phyloP scores from a whole-genome alignment of 495 filamentous ascomycete genomes.

The Penicillium alfredii region DNA sequence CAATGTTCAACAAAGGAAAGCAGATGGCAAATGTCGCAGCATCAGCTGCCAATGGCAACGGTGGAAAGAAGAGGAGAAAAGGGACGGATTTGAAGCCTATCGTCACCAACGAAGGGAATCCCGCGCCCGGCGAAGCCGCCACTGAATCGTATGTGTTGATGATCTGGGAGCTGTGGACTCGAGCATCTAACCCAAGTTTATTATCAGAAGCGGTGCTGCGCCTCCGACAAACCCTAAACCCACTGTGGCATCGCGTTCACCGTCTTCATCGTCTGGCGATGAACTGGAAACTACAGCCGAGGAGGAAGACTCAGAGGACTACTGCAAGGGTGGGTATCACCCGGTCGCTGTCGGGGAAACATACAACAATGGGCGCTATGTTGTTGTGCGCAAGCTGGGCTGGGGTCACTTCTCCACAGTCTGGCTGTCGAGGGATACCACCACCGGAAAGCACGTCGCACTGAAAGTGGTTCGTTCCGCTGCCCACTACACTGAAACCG shows the following conservation, averaged over 20 bases:
- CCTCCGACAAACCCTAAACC: constrained; percentile 23
- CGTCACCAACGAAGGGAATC: constrained; percentile 68
- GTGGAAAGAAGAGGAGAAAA: constrained; percentile 78
- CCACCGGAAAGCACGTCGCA: constrained; percentile 87
- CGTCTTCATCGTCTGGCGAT: constrained; percentile 78
- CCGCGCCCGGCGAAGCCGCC: constrained; percentile 26
- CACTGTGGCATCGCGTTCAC: constrained; percentile 61
- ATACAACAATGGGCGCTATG: constrained; percentile 97
- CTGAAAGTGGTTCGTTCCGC: constrained; percentile 96
- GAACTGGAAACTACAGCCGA: constrained; percentile 90
- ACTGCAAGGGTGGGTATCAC: constrained; percentile 98
- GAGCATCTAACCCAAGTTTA: no score
- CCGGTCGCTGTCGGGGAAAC: constrained; percentile 88
- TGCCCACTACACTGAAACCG: constrained; percentile 97
- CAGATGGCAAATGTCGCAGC: constrained; percentile 59
- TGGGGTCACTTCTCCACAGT: constrained; percentile 99
- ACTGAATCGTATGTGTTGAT: constrained; percentile 49
- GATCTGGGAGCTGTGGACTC: no score
- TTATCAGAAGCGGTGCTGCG: constrained; percentile 35
- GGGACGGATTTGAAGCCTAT: constrained; percentile 81
- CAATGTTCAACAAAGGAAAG: constrained; percentile 73
- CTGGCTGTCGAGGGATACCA: constrained; percentile 92
- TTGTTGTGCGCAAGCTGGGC: constrained; percentile 91
- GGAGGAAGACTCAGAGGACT: constrained; percentile 98
- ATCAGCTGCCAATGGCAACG: constrained; percentile 59